Percentiles rank a stretch among this genome's conserved stretches.
phyloP scores from a whole-genome alignment of 495 filamentous ascomycete genomes.

The Aspergillus kassunensis region DNA sequence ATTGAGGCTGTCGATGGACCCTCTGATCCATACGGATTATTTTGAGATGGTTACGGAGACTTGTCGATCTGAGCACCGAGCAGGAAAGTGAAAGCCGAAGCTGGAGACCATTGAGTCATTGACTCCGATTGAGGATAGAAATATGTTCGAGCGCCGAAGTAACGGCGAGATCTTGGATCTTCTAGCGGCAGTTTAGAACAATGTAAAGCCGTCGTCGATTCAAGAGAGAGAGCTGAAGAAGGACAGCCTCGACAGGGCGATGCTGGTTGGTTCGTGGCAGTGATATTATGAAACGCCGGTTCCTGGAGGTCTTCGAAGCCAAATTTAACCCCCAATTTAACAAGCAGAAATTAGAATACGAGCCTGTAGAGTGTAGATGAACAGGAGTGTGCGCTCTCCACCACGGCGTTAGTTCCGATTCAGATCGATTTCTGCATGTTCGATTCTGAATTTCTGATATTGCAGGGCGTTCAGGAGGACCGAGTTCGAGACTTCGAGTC shows the following conservation, averaged over 20 bases:
- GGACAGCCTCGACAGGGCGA: background rate
- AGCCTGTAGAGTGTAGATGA: background rate
- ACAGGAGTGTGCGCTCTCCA: background rate
- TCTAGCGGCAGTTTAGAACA: conserved; percentile 6
- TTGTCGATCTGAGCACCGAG: too few relatives aligned
- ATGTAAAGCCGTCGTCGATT: conserved; percentile 1
- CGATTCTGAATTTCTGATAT: background rate
- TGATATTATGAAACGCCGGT: conserved; percentile 1
- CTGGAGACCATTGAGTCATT: background rate
- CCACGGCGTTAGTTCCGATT: background rate
- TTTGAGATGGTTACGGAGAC: too few relatives aligned
- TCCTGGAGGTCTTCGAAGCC: background rate
- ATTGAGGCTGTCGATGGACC: too few relatives aligned
- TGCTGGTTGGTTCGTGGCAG: background rate
- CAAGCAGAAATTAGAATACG: too few relatives aligned
- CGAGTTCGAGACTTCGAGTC: too few relatives aligned
- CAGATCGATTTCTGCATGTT: background rate
- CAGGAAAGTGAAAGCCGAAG: background rate
- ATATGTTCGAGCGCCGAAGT: background rate
- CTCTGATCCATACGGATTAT: too few relatives aligned
- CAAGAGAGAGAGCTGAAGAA: background rate
- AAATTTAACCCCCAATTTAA: too few relatives aligned
- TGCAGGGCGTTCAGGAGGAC: background rate
- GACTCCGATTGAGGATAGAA: too few relatives aligned
- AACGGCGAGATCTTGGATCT: background rate